These are phyloP conservation scores for Alternaria longipes DNA, from an alignment of 2,329 filamentous ascomycete species.

Conservation along the genomic window DNA sequence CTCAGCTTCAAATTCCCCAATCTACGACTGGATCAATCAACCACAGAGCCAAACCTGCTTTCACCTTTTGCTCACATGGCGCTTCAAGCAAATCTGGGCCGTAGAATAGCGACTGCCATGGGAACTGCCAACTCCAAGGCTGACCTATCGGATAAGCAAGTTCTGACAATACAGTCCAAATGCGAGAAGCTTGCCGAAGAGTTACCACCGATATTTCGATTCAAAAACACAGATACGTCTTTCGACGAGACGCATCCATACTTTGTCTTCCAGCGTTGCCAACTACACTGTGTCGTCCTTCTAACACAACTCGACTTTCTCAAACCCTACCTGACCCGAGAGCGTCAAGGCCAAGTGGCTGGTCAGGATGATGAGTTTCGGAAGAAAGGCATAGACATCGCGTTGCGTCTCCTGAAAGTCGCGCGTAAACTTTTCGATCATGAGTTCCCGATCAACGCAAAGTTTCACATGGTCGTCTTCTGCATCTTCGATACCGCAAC, in stretches of 20 bases:
- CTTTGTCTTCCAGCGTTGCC: slow-evolving; percentile 58
- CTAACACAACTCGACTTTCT: slow-evolving; percentile 59
- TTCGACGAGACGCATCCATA: slow-evolving; percentile 56
- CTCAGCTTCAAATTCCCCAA: slow-evolving; percentile 54
- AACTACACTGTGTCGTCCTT: slow-evolving; percentile 57
- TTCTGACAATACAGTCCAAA: slow-evolving; percentile 42
- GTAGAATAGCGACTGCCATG: slow-evolving; percentile 38
- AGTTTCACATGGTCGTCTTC: slow-evolving; percentile 62
- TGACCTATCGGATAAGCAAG: slow-evolving; percentile 33
- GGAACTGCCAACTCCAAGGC: slow-evolving; percentile 27
- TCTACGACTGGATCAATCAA: slow-evolving; percentile 50
- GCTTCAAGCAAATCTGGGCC: slow-evolving; percentile 53
- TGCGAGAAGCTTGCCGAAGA: slow-evolving; percentile 56
- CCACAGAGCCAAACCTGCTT: slow-evolving; percentile 48
- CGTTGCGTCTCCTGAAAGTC: slow-evolving; percentile 55
- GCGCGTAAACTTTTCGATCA: slow-evolving; percentile 57
- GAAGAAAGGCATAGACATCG: slow-evolving; percentile 55
- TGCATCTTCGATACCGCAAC: slow-evolving; percentile 63
- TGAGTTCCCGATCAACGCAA: slow-evolving; percentile 58
- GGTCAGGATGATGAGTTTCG: slow-evolving; percentile 52
- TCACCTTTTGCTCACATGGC: slow-evolving; percentile 58
- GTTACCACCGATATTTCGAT: slow-evolving; percentile 55
- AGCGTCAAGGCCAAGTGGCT: slow-evolving; percentile 35
- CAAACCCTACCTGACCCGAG: slow-evolving; percentile 57
- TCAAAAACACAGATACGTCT: slow-evolving; percentile 54